Conservation (phyloP, 352 stramenopile genomes). For the Globisporangium polare region DNA sequence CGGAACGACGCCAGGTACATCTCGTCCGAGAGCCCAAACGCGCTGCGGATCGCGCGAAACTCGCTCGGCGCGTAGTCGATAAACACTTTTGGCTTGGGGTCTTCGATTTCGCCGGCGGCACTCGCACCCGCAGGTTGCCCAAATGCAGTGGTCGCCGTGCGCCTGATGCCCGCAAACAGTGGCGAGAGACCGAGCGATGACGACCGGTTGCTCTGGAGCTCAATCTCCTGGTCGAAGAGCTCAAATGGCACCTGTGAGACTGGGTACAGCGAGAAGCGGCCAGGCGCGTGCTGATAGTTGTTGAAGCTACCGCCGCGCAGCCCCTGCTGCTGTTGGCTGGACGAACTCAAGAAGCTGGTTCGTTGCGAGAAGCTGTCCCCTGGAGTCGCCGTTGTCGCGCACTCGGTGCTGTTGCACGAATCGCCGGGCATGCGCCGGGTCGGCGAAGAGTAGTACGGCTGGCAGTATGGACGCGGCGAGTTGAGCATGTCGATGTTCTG, state of each 20-base stretch:
- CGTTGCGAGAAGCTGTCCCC: conserved; percentile 5
- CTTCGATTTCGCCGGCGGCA: conserved; percentile 18
- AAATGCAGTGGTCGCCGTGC: conserved; percentile 35
- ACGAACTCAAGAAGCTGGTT: conserved; percentile 11
- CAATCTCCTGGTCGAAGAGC: conserved; percentile 73
- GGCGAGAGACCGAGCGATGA: conserved; percentile 25
- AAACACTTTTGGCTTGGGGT: conserved; percentile 68
- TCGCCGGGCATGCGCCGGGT: conserved; percentile 1
- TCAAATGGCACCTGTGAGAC: conserved; percentile 75
- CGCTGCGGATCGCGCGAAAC: conserved; percentile 56
- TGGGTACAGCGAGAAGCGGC: conserved; percentile 56
- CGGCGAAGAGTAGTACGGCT: conserved; percentile 10
- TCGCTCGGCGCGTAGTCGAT: conserved; percentile 69
- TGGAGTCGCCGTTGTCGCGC: conserved; percentile 4
- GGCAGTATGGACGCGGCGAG: conserved; percentile 52
- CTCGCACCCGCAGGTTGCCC: conserved; percentile 17
- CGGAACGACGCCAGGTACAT: conserved; percentile 72
- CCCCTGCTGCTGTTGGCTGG: conserved; percentile 5
- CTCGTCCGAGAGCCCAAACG: conserved; percentile 62
- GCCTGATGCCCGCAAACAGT: conserved; percentile 44
- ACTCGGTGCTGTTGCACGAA: conserved; percentile 4
- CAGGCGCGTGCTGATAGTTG: conserved; percentile 9
- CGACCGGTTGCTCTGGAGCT: conserved; percentile 50
- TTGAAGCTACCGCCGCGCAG: conserved; percentile 5
- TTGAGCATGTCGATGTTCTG: conserved; percentile 34